A percentile compares a stretch with the other conserved stretches of the same genome.
These are phyloP conservation scores for Sarcodon aspratus DNA, from an alignment of 768 basidiomycete species.

Conservation along the genomic window DNA sequence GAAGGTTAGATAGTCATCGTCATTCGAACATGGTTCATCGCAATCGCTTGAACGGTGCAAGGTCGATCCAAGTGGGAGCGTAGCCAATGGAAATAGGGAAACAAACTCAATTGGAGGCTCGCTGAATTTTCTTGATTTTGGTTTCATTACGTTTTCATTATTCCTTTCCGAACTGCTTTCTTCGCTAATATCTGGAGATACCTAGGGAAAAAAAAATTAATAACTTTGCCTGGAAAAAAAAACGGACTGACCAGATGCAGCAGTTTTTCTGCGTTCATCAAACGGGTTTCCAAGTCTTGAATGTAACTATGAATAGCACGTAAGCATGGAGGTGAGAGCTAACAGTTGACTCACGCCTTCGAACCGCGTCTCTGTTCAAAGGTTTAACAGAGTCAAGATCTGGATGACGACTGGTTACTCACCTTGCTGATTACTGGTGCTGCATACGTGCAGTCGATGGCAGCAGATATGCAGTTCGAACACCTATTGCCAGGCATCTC, in stretches of 20 bases:
- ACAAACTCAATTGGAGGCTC: background rate
- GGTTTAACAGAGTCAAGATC: background rate
- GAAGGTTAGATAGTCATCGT: conserved; percentile 9
- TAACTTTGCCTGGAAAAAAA: background rate
- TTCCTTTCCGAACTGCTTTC: background rate
- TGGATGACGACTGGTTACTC: background rate
- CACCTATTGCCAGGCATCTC: conserved; percentile 5
- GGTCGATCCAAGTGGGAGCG: background rate
- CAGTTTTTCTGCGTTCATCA: conserved; percentile 12
- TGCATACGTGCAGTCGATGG: conserved; percentile 6
- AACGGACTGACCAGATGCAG: conserved; percentile 7
- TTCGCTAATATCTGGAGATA: conserved; percentile 1
- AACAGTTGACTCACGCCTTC: background rate
- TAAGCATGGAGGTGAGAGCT: background rate
- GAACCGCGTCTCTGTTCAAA: background rate
- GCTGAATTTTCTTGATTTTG: background rate
- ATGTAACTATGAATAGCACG: conserved; percentile 7
- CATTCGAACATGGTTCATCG: conserved; percentile 9
- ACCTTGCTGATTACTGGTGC: conserved; percentile 2
- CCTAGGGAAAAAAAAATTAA: background rate
- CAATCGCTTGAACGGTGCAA: background rate
- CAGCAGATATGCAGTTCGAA: conserved; percentile 5
- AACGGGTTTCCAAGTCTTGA: conserved; percentile 8
- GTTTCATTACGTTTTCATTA: conserved; percentile 3
- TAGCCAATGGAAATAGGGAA: background rate